phyloP scores from a whole-genome alignment of 2,329 filamentous ascomycete species.

The Fusarium virguliforme region DNA sequence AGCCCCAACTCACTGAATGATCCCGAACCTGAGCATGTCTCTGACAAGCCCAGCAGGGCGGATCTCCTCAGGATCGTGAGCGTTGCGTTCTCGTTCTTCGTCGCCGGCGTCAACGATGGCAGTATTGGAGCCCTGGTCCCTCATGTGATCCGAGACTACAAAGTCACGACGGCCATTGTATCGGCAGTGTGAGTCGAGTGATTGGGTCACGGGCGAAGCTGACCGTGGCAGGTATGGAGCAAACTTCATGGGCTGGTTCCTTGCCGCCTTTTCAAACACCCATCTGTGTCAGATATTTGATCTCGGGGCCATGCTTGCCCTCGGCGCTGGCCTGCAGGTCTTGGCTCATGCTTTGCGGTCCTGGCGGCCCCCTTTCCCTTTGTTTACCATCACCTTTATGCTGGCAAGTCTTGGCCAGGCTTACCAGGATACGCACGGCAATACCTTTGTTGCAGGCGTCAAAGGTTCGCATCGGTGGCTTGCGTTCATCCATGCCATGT shows the following conservation, averaged over 20 bases:
- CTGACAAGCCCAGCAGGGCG: conserved; percentile 2
- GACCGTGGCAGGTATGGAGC: conserved; percentile 63
- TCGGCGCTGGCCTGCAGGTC: conserved; percentile 71
- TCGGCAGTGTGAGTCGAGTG: conserved; percentile 63
- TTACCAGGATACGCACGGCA: conserved; percentile 75
- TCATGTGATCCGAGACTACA: conserved; percentile 72
- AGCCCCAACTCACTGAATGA: not conserved
- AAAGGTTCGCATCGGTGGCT: conserved; percentile 72
- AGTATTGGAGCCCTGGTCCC: conserved; percentile 75
- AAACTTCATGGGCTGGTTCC: conserved; percentile 73
- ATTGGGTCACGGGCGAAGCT: not conserved
- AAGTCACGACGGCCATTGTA: conserved; percentile 67
- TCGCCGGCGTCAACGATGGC: conserved; percentile 76
- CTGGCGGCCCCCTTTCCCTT: conserved; percentile 70
- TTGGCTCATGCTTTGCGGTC: conserved; percentile 68
- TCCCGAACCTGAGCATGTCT: not conserved
- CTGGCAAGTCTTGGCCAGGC: conserved; percentile 73
- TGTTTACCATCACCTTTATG: conserved; percentile 73
- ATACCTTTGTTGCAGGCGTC: conserved; percentile 71
- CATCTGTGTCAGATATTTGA: conserved; percentile 67
- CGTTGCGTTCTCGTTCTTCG: conserved; percentile 75
- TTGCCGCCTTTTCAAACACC: conserved; percentile 71
- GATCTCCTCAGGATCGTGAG: conserved; percentile 66
- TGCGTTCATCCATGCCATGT: conserved; percentile 76
- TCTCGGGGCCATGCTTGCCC: conserved; percentile 69